These are phyloP conservation scores for Triticum turgidum DNA, from an alignment of 176 grass and related monocot genomes.

Conservation along the genomic window DNA sequence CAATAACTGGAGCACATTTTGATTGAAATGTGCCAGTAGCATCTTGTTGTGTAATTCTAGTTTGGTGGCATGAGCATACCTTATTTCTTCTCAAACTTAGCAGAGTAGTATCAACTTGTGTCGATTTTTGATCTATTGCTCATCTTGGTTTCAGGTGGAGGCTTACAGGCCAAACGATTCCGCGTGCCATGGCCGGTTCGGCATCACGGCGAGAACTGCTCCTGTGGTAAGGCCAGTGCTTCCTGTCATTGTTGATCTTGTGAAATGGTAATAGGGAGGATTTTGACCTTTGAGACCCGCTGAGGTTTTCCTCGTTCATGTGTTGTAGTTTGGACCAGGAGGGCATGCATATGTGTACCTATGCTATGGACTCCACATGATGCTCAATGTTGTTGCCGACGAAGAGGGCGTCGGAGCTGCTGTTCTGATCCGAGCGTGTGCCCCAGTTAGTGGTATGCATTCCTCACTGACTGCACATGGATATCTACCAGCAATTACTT, in stretches of 20 bases:
- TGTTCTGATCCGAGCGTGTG: conserved; percentile 84
- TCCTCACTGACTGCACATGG: background rate
- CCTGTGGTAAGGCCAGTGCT: conserved; percentile 49
- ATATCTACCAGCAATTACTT: background rate
- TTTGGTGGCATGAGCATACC: background rate
- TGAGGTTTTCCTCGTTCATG: background rate
- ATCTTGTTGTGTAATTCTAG: background rate
- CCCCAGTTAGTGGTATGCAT: conserved; percentile 64
- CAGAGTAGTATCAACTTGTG: background rate
- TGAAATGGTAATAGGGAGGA: background rate
- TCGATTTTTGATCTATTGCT: background rate
- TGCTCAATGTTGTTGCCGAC: conserved; percentile 94
- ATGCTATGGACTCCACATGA: conserved; percentile 93
- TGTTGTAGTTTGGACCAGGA: conserved; percentile 75
- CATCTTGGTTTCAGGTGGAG: conserved; percentile 58
- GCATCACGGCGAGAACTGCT: conserved; percentile 71
- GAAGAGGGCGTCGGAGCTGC: conserved; percentile 74
- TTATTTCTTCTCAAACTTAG: background rate
- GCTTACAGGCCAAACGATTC: conserved; percentile 87
- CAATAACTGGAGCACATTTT: background rate
- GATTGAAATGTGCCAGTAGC: background rate
- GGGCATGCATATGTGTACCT: conserved; percentile 92
- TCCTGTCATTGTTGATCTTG: background rate
- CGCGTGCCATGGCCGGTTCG: conserved; percentile 81
- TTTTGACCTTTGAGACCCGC: background rate